Base-by-base conservation (phyloP, 2,329 filamentous ascomycete genomes). In the Verticillium klebahnii region DNA sequence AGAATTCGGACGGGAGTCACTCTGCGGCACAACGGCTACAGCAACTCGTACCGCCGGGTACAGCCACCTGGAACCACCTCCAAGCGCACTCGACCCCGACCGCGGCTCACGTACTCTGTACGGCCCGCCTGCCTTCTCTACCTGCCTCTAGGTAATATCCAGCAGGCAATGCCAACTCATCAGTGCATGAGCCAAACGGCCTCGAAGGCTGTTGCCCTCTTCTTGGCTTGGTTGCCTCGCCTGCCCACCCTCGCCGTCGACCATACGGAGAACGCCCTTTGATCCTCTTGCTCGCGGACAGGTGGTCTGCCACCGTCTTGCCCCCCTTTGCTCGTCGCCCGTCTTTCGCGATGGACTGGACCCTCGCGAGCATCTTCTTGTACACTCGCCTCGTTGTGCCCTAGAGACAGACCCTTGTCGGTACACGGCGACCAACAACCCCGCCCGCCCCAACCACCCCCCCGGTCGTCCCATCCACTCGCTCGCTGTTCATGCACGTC, bases 131-230 rank as follows among this genome's bases (percentile, higher is more conserved):
- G 19, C 19, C 19, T 23, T 11, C 45, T 50, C 74, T 74, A 68
- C 73, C 75, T 71, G 73, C 39, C 45, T 19, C 45, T 80, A 50
- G 45, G 45, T 80, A 83, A 82, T 81, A 78, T 82, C 79, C 80
- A 83, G 78, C 71, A 68, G 71, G 84, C 82, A 85, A 76, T 90
- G 88, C 86, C 88, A 90, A 85, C 88, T 87, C 88, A 90, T 89
- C 87, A 86, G 76, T 89, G 87, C 88, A 88, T 90, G 82, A 82
- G 79, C 76, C 75, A 75, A 75, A 72, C 75, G 34, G 17, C 14
- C 39, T 58, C 57, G 37, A 40, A 40, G 25, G 36, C 50, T 31
- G 45, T 5, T 29, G 17, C 36, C 25, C 73, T 72, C 72, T 73
- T 72, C 72, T 75, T 70, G 75, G 72, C 75, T 75, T 76, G 74